Base-by-base conservation (phyloP, 768 basidiomycete genomes). In the Mycena pura region DNA sequence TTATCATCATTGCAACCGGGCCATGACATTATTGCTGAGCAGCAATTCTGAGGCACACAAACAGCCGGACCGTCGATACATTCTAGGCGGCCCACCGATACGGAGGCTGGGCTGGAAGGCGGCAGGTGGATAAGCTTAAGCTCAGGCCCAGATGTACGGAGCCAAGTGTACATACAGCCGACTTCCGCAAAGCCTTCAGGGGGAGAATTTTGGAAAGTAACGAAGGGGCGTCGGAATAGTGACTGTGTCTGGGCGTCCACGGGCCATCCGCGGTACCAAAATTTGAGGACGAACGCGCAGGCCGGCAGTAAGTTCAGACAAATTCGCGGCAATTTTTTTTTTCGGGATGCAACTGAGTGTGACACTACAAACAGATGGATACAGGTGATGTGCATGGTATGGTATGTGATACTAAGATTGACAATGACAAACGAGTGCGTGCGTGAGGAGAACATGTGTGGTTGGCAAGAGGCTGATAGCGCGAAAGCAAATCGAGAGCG, bases 321-420 rank as follows among this genome's bases (percentile, higher is more conserved):
- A 36, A 36, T 36, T 36, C 34, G 34, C 9, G 17, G 34, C 34
- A 17, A 36, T 9, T 9, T 9, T 17, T 36, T n/a, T n/a, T n/a
- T n/a, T n/a, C n/a, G n/a, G 34, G 17, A 36, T 9, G 34, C 34
- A 36, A 17, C 34, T 9, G 34, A 36, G 9, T 9, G 34, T 36
- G 34, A 17, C 10, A 15, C 14, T 14, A 22, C 14, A 22, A 22
- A 43, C 19, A 43, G 13, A 57, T 41, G 38, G 57, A 60, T 60
- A 60, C 59, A 54, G 29, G 10, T 40, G 38, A 31, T 38, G 19
- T 60, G 50, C 58, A 52, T 60, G 50, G 21, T 31, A 31, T 47
- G 58, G 43, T 15, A 31, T 45, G 50, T 32, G 31, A n/a, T 21
- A 21, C 39, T 21, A 25, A 29, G 51, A 49, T 38, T 28, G 38